These are phyloP conservation scores for Eremochloa ophiuroides DNA, from an alignment of 176 grass and related monocot genomes.

Conservation along the genomic window DNA sequence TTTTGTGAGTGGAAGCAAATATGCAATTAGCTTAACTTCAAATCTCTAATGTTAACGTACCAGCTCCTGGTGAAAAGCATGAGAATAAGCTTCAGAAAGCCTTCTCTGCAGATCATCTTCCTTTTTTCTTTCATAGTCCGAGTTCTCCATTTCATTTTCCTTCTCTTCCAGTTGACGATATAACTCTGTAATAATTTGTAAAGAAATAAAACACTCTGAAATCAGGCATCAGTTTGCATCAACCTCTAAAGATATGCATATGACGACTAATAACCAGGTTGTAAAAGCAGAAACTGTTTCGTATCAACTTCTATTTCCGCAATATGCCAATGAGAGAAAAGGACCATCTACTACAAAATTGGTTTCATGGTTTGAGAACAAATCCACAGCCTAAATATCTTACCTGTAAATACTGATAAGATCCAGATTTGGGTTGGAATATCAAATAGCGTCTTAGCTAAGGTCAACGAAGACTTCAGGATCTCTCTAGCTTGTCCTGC, in stretches of 20 bases:
- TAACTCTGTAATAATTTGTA: constrained; percentile 54
- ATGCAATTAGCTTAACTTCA: constrained; percentile 10
- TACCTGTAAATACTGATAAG: constrained; percentile 92
- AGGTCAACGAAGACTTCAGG: constrained; percentile 86
- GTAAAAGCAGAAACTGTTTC: constrained; percentile 13
- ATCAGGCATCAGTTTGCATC: constrained; percentile 23
- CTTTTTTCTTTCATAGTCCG: constrained; percentile 86
- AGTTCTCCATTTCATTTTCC: constrained; percentile 89
- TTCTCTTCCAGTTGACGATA: constrained; percentile 80
- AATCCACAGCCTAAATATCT: constrained; percentile 1
- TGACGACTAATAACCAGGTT: not conserved
- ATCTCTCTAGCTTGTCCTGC: constrained; percentile 90
- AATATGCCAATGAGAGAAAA: not conserved
- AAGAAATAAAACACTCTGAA: constrained; percentile 17
- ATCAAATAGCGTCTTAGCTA: constrained; percentile 95
- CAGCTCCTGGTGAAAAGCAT: constrained; percentile 67
- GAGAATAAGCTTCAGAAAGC: constrained; percentile 65
- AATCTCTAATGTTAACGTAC: constrained; percentile 36
- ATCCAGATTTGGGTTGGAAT: constrained; percentile 98
- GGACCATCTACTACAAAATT: not conserved
- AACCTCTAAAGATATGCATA: constrained; percentile 12
- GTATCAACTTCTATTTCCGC: not conserved
- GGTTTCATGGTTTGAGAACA: not conserved
- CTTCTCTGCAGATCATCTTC: constrained; percentile 86
- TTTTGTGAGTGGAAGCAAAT: not conserved